Percentiles rank a stretch among this genome's conserved stretches.
Evolutionary conservation across 805 yeast genomes (phyloP).

Genomic region (Saturnispora halmiae): DNA sequence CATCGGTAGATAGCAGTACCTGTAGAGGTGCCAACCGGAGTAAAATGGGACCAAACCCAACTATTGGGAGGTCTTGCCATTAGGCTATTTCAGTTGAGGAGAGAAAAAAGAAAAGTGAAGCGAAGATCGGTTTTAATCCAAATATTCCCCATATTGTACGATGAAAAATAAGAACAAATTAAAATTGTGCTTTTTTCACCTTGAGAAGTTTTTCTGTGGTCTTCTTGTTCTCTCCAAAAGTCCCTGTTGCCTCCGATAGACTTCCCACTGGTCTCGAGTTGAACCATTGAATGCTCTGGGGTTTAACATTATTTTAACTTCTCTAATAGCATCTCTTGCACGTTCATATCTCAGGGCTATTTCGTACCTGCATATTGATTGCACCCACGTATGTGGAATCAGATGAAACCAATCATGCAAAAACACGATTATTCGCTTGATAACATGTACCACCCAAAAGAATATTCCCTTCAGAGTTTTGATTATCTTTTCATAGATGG

Average conservation of each 20-base stretch:
- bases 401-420: slow-evolving; percentile 7
- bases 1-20: slow-evolving; percentile 16
- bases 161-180: too few relatives aligned
- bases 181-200: too few relatives aligned
- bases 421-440: slow-evolving; percentile 1
- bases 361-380: slow-evolving; percentile 7
- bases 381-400: slow-evolving; percentile 4
- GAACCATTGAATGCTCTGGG: slow-evolving; percentile 78
- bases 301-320: slow-evolving; percentile 66
- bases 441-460: not conserved
- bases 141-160: not conserved
- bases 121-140: slow-evolving; percentile 8
- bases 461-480: not conserved
- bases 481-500: slow-evolving; percentile 8
- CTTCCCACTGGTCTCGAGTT: slow-evolving; percentile 89
- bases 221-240: slow-evolving; percentile 67
- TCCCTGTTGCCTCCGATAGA: slow-evolving; percentile 92
- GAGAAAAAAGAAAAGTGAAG: slow-evolving; percentile 8
- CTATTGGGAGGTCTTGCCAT: slow-evolving; percentile 31
- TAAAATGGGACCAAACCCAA: slow-evolving; percentile 31
- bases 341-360: slow-evolving; percentile 5
- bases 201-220: slow-evolving; percentile 8
- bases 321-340: slow-evolving; percentile 13
- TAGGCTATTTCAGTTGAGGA: not conserved
- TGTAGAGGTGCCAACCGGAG: slow-evolving; percentile 16